Evolutionary conservation across 345 rosid genomes (phyloP), one percentile per base, ranked within the genome.

Genomic region (Bretschneidera sinensis): DNA sequence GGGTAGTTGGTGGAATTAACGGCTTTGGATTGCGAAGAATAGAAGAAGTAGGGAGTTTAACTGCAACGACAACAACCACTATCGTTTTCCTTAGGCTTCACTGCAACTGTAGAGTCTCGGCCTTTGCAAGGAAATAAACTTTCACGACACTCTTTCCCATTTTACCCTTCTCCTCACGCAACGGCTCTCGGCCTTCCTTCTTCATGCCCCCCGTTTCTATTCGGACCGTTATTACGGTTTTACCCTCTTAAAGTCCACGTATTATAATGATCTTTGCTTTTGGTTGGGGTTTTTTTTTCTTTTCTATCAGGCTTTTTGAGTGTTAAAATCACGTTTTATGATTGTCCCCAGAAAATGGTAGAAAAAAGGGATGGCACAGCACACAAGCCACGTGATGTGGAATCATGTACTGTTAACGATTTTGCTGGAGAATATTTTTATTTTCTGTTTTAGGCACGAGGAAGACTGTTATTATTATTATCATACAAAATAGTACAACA

Each of bases 41-140:
- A 52, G 47, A 21, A 50, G 65, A 48, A 34, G 65, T n/a, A n/a
- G n/a, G 11, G 71, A 64, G 68, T 62, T 63, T 67, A 79, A 78
- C 84, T 57, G 78, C 80, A 65, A 57, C 61, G 81, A 80, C 85
- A 82, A 76, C 82, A 63, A 69, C 85, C 79, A 80, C 78, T 71
- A 70, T 81, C 79, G 74, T 70, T 85, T 85, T 84, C 83, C 91
- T 80, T 86, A 21, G 74, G 67, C 81, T 81, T 81, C 94, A 85
- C 85, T 79, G 45, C 45, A 39, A 39, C n/a, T n/a, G n/a, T n/a
- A n/a, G n/a, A n/a, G n/a, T n/a, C n/a, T n/a, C n/a, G n/a, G n/a
- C n/a, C n/a, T n/a, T n/a, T n/a, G n/a, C n/a, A n/a, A 22, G 31
- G 45, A 24, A 51, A 21, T 25, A 54, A 56, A 57, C 89, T 82